phyloP scores from a whole-genome alignment of 2,329 filamentous ascomycete species.

The Ophiostoma ulmi region DNA sequence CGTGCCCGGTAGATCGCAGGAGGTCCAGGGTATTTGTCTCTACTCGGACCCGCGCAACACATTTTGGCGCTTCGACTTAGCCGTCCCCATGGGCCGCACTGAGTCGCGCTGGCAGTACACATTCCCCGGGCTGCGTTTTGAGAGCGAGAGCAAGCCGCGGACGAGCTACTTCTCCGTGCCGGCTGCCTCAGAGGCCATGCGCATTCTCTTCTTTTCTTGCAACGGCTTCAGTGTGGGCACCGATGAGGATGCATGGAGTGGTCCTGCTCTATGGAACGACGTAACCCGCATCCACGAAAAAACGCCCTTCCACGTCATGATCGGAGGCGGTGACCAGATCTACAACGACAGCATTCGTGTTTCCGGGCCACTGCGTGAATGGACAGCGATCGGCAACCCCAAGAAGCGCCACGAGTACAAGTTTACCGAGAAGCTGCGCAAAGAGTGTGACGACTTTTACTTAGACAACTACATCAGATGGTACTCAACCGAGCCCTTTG shows the following conservation, averaged over 20 bases:
- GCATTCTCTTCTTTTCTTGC: conserved; percentile 97
- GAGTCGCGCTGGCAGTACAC: conserved; percentile 77
- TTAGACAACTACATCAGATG: conserved; percentile 79
- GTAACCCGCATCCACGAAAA: conserved; percentile 75
- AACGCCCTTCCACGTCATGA: conserved; percentile 89
- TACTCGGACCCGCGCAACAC: conserved; percentile 65
- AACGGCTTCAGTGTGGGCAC: conserved; percentile 92
- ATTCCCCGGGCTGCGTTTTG: conserved; percentile 57
- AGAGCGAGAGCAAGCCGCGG: conserved; percentile 49
- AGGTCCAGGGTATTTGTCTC: conserved; percentile 54
- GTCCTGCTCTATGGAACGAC: conserved; percentile 92
- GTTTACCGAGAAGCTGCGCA: conserved; percentile 73
- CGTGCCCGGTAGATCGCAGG: conserved; percentile 22
- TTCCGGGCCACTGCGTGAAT: conserved; percentile 70
- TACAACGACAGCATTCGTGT: conserved; percentile 94
- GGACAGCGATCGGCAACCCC: conserved; percentile 79
- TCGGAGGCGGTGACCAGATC: conserved; percentile 91
- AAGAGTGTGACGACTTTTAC: conserved; percentile 85
- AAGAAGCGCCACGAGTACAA: conserved; percentile 72
- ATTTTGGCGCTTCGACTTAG: conserved; percentile 88
- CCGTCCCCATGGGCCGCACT: conserved; percentile 63
- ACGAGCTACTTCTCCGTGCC: conserved; percentile 79
- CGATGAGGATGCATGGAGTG: conserved; percentile 79
- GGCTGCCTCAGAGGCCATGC: conserved; percentile 79
- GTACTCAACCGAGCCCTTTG: conserved; percentile 69